Conservation (phyloP, 2,329 filamentous ascomycete species). For the Onygenales sp. region DNA sequence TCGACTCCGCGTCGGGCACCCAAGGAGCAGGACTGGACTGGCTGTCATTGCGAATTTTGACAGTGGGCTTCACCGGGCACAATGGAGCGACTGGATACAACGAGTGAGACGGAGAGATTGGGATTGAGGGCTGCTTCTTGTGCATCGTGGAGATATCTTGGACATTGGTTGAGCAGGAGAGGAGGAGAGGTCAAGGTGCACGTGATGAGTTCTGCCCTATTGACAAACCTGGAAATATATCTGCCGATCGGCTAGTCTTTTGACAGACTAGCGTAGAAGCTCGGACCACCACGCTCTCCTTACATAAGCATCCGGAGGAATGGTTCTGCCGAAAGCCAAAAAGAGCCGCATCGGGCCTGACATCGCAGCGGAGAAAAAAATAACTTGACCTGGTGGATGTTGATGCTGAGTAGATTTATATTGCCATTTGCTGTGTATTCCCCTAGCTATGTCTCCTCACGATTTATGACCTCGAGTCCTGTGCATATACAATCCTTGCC, state of each 20-base stretch:
- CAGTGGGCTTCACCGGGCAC: neutral
- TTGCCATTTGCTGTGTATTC: neutral
- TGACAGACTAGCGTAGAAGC: neutral
- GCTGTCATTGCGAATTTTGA: neutral
- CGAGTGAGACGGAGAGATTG: neutral
- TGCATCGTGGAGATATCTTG: neutral
- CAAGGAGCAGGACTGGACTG: neutral
- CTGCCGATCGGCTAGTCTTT: neutral
- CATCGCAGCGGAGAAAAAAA: neutral
- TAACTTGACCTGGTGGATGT: neutral
- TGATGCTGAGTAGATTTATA: too few relatives aligned
- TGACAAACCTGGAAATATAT: too few relatives aligned
- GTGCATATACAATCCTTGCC: neutral
- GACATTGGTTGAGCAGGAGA: neutral
- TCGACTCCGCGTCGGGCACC: too few relatives aligned
- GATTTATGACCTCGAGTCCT: constrained; percentile 1
- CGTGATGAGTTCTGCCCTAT: too few relatives aligned
- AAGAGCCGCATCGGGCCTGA: too few relatives aligned
- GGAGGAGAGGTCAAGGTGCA: too few relatives aligned
- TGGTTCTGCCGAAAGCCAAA: neutral
- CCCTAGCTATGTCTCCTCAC: neutral
- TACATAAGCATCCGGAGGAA: neutral
- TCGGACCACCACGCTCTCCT: neutral
- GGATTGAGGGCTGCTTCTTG: neutral
- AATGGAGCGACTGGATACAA: neutral